Conservation (phyloP, 176 grass and related monocot species). For the Oryza meyeriana region DNA sequence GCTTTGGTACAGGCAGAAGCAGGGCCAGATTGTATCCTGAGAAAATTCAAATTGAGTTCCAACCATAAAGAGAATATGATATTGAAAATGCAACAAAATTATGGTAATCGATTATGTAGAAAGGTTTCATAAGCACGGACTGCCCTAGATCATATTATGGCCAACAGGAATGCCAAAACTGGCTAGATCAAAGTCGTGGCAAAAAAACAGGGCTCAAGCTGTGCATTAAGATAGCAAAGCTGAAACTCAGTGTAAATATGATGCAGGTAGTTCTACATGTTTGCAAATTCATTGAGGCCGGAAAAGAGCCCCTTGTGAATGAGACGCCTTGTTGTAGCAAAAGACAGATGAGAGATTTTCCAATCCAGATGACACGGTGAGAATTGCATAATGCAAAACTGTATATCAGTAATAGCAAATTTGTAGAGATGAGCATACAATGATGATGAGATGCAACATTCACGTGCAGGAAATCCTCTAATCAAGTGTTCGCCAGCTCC, state of each 20-base stretch:
- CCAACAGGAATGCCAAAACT: neutral
- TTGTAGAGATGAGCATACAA: conserved; percentile 47
- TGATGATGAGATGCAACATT: conserved; percentile 83
- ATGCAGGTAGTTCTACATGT: neutral
- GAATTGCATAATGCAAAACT: neutral
- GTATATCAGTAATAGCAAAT: neutral
- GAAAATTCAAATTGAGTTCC: neutral
- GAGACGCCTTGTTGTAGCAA: neutral
- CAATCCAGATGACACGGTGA: neutral
- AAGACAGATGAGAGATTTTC: neutral
- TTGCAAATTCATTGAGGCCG: neutral
- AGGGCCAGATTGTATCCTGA: conserved; percentile 81
- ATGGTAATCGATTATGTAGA: neutral
- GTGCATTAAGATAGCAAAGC: neutral
- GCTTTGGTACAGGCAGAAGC: conserved; percentile 68
- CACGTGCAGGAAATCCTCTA: conserved; percentile 86
- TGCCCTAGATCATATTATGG: neutral
- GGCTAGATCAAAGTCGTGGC: neutral
- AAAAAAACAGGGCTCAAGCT: neutral
- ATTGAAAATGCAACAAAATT: neutral
- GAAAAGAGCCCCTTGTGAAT: neutral
- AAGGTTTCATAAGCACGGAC: neutral
- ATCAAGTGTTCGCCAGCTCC: conserved; percentile 91
- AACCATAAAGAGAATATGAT: neutral
- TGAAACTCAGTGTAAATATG: neutral